Conservation (phyloP, 2,329 filamentous ascomycete species). For the Verticillium longisporum region DNA sequence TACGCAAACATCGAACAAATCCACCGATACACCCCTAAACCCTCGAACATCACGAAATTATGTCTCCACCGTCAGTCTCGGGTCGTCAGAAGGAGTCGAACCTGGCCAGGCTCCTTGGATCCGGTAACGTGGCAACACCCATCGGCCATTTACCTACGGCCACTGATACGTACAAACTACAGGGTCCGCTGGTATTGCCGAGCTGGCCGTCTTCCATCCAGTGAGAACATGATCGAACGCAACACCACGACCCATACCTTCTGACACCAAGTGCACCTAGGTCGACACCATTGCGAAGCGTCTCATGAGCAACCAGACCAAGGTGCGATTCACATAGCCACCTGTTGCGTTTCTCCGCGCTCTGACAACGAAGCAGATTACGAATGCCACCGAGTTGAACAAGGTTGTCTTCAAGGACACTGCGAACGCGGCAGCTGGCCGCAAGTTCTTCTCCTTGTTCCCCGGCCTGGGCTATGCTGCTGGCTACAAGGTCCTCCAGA, state of each 20-base stretch:
- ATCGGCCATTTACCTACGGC: neutral
- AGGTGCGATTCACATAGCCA: slow-evolving; percentile 48
- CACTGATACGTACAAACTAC: slow-evolving; percentile 9
- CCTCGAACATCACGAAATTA: slow-evolving; percentile 20
- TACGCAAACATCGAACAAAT: no score
- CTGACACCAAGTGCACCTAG: slow-evolving; percentile 34
- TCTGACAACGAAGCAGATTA: slow-evolving; percentile 55
- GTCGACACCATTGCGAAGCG: slow-evolving; percentile 98
- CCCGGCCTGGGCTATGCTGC: slow-evolving; percentile 95
- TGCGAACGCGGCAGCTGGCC: slow-evolving; percentile 60
- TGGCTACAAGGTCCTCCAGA: slow-evolving; percentile 95
- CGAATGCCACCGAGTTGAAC: slow-evolving; percentile 79
- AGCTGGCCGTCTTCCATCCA: slow-evolving; percentile 88
- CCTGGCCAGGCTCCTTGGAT: slow-evolving; percentile 79
- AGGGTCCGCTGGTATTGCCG: slow-evolving; percentile 91
- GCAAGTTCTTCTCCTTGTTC: slow-evolving; percentile 93
- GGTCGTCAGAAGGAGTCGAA: slow-evolving; percentile 75
- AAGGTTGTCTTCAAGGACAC: slow-evolving; percentile 90
- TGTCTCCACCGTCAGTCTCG: slow-evolving; percentile 52
- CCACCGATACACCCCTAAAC: no score
- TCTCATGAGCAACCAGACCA: slow-evolving; percentile 92
- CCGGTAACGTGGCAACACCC: slow-evolving; percentile 51
- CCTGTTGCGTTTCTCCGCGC: slow-evolving; percentile 59
- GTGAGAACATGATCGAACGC: slow-evolving; percentile 34
- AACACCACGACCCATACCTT: neutral